Evolutionary conservation across 306 rosid genomes (phyloP).

Genomic region (Acacia acuminata): DNA sequence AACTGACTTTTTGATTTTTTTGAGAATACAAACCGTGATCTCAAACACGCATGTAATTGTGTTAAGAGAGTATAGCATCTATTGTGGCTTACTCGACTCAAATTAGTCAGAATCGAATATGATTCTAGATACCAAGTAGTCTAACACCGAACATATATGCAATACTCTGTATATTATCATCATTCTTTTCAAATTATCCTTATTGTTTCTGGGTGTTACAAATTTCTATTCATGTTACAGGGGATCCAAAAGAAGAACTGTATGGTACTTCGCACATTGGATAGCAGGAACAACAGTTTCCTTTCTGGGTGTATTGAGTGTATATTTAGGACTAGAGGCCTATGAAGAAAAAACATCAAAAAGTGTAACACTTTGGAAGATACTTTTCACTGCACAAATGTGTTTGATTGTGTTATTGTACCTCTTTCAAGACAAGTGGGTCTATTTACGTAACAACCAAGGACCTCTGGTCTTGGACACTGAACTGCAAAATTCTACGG

Average conservation of each 20-base stretch:
- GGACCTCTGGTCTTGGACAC: constrained; percentile 48
- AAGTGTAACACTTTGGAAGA: constrained; percentile 57
- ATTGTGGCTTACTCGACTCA: background rate
- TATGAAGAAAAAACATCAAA: constrained; percentile 76
- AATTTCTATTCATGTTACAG: constrained; percentile 34
- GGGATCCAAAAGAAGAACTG: constrained; percentile 70
- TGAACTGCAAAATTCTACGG: constrained; percentile 32
- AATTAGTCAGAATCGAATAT: background rate
- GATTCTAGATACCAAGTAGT: background rate
- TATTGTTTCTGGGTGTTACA: background rate
- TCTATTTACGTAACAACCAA: constrained; percentile 61
- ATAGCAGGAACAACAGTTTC: constrained; percentile 64
- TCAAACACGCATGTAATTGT: too few relatives aligned
- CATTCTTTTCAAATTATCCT: background rate
- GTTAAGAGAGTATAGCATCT: background rate
- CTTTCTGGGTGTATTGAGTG: constrained; percentile 65
- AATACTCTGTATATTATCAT: background rate
- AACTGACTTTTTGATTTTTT: too few relatives aligned
- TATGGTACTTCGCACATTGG: constrained; percentile 83
- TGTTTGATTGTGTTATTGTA: constrained; percentile 59
- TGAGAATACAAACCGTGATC: too few relatives aligned
- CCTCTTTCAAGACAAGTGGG: constrained; percentile 93
- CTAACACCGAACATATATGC: background rate
- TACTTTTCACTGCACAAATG: constrained; percentile 69
- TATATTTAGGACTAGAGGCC: constrained; percentile 74